These are phyloP conservation scores for Abrus pulchellus DNA, from an alignment of 306 rosid genomes.

Conservation along the genomic window DNA sequence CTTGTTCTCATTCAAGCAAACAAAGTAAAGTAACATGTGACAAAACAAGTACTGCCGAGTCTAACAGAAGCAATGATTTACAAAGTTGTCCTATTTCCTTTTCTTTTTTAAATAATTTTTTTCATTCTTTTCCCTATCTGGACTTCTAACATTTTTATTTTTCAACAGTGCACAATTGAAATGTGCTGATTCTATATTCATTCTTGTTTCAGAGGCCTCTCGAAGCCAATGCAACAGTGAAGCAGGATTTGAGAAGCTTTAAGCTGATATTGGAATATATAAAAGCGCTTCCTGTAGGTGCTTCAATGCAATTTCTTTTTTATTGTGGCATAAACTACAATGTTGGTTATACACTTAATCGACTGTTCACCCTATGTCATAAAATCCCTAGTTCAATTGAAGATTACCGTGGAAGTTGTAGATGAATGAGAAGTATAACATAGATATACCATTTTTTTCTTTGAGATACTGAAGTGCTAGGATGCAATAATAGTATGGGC, in stretches of 20 bases:
- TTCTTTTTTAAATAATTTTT: neutral
- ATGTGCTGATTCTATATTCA: slow-evolving; percentile 50
- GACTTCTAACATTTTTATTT: neutral
- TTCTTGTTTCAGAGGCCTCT: slow-evolving; percentile 71
- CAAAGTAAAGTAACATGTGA: too few relatives aligned
- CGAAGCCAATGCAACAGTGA: slow-evolving; percentile 60
- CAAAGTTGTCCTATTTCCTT: neutral
- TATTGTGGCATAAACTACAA: slow-evolving; percentile 15
- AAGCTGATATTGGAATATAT: slow-evolving; percentile 88
- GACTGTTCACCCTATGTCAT: slow-evolving; percentile 18
- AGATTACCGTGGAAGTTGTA: slow-evolving; percentile 21
- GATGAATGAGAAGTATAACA: slow-evolving; percentile 12
- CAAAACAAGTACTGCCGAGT: too few relatives aligned
- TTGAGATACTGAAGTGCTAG: slow-evolving; percentile 34
- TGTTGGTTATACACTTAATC: slow-evolving; percentile 28
- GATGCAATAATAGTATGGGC: slow-evolving; percentile 14
- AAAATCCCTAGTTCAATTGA: slow-evolving; percentile 32
- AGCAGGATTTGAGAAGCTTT: slow-evolving; percentile 93
- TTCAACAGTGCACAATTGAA: slow-evolving; percentile 5
- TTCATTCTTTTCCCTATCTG: neutral
- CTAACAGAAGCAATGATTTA: neutral
- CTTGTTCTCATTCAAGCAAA: too few relatives aligned
- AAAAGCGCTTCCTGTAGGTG: slow-evolving; percentile 94
- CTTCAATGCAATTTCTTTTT: slow-evolving; percentile 22
- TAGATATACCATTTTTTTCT: slow-evolving; percentile 1